Evolutionary conservation across 495 filamentous ascomycete species (phyloP).

Genomic region (Patellaria atrata): DNA sequence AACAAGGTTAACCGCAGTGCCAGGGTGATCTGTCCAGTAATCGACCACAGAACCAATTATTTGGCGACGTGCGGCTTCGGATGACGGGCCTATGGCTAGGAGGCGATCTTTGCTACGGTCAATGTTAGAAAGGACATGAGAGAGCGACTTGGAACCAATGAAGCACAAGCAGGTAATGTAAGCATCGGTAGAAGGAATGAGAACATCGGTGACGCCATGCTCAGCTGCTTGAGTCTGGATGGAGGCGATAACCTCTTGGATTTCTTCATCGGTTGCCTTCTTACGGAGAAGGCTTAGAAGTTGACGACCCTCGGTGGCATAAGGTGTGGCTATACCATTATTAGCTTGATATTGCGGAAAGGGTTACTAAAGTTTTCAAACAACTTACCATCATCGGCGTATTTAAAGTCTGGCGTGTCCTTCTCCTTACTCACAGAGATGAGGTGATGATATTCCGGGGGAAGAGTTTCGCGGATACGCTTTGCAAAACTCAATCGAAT

Average conservation of each 20-base stretch:
- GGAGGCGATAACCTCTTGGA: conserved; percentile 56
- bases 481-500: conserved; percentile 93
- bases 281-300: conserved; percentile 63
- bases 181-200: conserved; percentile 74
- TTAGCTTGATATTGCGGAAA: not conserved
- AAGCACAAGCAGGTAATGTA: conserved; percentile 86
- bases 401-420: conserved; percentile 85
- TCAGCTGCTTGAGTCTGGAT: conserved; percentile 64
- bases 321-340: conserved; percentile 50
- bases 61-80: conserved; percentile 60
- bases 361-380: not conserved
- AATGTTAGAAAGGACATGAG: conserved; percentile 88
- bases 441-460: conserved; percentile 65
- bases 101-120: conserved; percentile 91
- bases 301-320: conserved; percentile 63
- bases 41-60: conserved; percentile 81
- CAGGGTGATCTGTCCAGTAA: conserved; percentile 88
- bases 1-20: conserved; percentile 81
- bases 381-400: conserved; percentile 55
- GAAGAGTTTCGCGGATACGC: conserved; percentile 86
- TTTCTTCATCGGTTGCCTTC: conserved; percentile 69
- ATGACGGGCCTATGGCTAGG: conserved; percentile 57
- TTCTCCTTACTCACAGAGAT: conserved; percentile 82
- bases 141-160: conserved; percentile 86
- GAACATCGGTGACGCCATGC: conserved; percentile 50